phyloP scores from a whole-genome alignment of 257 asterid species.

The Solanum sejunctum region DNA sequence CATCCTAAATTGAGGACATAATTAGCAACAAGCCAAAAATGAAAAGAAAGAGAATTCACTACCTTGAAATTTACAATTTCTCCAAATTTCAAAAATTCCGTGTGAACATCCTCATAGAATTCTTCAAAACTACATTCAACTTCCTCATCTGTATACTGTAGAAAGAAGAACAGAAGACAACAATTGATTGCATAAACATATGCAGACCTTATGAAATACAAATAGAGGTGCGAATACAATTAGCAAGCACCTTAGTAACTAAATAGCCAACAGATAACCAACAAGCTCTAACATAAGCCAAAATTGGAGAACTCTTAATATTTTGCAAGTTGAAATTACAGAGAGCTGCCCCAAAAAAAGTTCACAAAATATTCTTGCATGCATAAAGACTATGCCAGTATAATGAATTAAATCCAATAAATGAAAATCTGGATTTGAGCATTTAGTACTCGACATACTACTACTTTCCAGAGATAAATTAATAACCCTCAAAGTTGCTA shows the following conservation, averaged over 20 bases:
- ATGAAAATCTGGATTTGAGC: background rate
- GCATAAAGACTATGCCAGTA: background rate
- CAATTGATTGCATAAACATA: conserved; percentile 20
- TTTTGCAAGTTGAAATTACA: background rate
- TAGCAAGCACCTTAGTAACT: background rate
- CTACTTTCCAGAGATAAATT: background rate
- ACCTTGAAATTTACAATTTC: conserved; percentile 95
- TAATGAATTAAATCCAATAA: background rate
- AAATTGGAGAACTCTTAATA: background rate
- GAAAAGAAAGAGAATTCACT: background rate
- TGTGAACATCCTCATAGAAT: conserved; percentile 95
- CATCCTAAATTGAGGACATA: background rate
- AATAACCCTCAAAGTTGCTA: background rate
- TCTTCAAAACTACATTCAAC: conserved; percentile 81
- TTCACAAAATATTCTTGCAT: background rate
- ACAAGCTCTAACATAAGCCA: background rate
- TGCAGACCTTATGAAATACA: background rate
- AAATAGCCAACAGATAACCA: background rate
- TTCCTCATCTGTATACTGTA: conserved; percentile 89
- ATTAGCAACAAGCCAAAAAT: background rate
- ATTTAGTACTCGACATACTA: background rate
- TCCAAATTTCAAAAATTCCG: conserved; percentile 91
- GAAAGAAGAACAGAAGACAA: conserved; percentile 17
- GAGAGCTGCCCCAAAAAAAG: background rate
- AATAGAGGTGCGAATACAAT: background rate